Percentiles rank a stretch among this genome's conserved stretches.
Evolutionary conservation across 2,329 filamentous ascomycete species (phyloP).

Genomic region (Pyrenochaeta sp.): DNA sequence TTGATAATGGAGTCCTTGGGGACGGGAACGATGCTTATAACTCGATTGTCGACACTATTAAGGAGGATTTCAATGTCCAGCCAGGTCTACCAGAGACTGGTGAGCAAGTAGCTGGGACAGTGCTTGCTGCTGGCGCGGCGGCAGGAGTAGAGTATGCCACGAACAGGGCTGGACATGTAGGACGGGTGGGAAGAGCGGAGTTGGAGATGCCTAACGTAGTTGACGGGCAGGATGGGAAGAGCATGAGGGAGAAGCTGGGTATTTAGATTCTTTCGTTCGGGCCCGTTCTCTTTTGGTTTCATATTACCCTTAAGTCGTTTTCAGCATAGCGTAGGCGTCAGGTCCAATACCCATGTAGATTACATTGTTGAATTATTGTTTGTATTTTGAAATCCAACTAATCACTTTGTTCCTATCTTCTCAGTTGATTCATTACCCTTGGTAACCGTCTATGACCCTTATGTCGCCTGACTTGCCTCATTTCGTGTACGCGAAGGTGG

Average conservation of each 20-base stretch:
- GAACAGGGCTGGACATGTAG: background rate
- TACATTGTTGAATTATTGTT: too few relatives aligned
- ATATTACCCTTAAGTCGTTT: too few relatives aligned
- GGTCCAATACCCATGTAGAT: too few relatives aligned
- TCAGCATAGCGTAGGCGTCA: too few relatives aligned
- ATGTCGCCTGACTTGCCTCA: too few relatives aligned
- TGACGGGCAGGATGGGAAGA: background rate
- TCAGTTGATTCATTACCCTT: too few relatives aligned
- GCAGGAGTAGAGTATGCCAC: constrained; percentile 1
- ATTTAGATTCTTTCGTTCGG: too few relatives aligned
- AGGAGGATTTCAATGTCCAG: background rate
- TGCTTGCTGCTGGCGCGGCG: background rate
- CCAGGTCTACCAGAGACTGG: background rate
- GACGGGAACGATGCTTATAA: background rate
- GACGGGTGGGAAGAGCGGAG: background rate
- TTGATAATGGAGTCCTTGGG: constrained; percentile 72
- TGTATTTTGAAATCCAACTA: too few relatives aligned
- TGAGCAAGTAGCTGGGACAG: background rate
- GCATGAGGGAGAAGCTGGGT: background rate
- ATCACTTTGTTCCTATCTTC: too few relatives aligned
- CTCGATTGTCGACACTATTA: background rate
- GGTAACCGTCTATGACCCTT: too few relatives aligned
- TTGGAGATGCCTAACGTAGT: background rate
- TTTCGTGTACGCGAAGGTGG: too few relatives aligned
- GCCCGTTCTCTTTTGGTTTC: too few relatives aligned